Evolutionary conservation across 164 flowering plant genomes (phyloP), one percentile per base, ranked within the genome.

Genomic region (Chimonanthus salicifolius): DNA sequence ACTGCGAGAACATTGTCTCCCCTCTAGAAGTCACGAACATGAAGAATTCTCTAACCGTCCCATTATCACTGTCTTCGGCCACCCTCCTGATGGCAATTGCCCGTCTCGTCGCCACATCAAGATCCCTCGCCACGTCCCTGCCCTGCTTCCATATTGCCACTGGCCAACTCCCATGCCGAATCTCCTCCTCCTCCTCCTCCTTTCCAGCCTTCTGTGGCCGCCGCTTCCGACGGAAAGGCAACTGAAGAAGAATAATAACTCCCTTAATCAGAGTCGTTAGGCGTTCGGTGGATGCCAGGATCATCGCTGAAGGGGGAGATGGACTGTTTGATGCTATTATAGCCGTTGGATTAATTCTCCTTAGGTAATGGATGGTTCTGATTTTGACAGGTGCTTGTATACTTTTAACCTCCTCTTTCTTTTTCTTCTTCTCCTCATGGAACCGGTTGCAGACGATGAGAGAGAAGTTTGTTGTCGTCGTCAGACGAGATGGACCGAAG

Each of bases 1-100:
- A 85, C 80, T 87, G 92, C 20, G 92, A 87, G 62, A 89, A 91
- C 43, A 91, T 33, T 1, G 92, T 84, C 2, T 86, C 88, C 4
- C 89, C 91, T 73, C 91, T 83, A 0, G 75, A 7, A 1, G 85
- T 78, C 3, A 9, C 79, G 48, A 89, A 87, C 50, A 89, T 50
- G 2, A 76, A 81, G 62, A 78, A 83, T 8, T 82, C 89, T 77
- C 92, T 82, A 16, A 76, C 74, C 2, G 78, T 58, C 50, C 72
- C 72, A 5, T 47, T 69, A 47, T 74, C 81, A 16, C 58, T 64
- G 60, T 86, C 94, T 76, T 79, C 74, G 67, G 74, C 63, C 13
- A 84, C 90, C 50, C 91, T 75, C 80, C 71, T 68, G 10, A 84
- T 82, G 11, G 94, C 90, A 18, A 89, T 65, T 9, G 86, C 79